phyloP scores from a whole-genome alignment of 306 rosid genomes.

The Trichosanthes truncata region DNA sequence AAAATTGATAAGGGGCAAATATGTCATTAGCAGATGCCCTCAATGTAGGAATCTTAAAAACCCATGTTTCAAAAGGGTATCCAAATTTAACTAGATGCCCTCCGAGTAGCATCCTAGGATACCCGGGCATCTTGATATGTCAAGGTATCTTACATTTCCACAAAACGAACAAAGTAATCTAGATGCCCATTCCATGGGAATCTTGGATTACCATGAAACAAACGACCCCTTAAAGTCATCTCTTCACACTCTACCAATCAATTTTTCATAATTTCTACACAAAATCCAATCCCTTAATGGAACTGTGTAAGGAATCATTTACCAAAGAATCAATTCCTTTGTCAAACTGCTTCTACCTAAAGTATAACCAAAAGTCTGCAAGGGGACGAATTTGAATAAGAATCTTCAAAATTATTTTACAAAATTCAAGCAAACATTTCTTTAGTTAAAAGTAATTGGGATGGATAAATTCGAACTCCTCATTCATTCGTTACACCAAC shows the following conservation, averaged over 20 bases:
- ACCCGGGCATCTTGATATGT: no score
- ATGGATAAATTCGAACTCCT: not conserved
- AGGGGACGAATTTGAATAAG: conserved; percentile 5
- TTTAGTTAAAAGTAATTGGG: not conserved
- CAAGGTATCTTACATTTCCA: no score
- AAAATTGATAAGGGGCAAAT: no score
- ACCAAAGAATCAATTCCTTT: not conserved
- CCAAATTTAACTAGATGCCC: no score
- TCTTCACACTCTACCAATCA: not conserved
- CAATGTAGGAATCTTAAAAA: no score
- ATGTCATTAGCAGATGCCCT: no score
- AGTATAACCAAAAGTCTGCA: not conserved
- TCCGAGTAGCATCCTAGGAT: no score
- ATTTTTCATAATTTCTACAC: not conserved
- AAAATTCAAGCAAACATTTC: not conserved
- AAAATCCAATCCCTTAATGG: not conserved
- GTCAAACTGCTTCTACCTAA: not conserved
- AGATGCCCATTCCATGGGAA: no score
- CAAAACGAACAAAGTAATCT: no score
- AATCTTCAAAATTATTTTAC: not conserved
- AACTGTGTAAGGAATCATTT: not conserved
- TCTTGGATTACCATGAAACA: no score
- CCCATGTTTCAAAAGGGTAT: no score
- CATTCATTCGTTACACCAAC: not conserved
- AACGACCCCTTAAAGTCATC: no score